These are phyloP conservation scores for Ascochyta viciae-villosae DNA, from an alignment of 2,329 filamentous ascomycete species.

Conservation along the genomic window DNA sequence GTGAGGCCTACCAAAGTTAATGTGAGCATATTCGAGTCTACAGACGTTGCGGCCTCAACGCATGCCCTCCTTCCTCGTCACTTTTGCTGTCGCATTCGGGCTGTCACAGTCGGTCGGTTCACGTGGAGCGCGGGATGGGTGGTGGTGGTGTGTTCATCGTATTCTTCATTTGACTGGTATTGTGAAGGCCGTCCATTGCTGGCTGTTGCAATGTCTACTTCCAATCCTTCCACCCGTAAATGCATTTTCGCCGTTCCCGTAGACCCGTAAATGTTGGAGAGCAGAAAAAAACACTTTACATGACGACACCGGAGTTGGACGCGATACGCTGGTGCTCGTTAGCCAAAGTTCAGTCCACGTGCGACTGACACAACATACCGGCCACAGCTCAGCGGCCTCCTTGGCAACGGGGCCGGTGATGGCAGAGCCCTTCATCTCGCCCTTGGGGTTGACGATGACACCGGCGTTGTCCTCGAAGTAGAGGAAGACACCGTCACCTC, in stretches of 20 bases:
- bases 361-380: constrained; percentile 66
- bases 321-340: constrained; percentile 81
- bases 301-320: constrained; percentile 99
- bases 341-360: constrained; percentile 26
- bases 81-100: background rate
- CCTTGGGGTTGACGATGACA: constrained; percentile 99
- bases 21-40: background rate
- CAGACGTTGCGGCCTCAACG: background rate
- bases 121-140: background rate
- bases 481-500: constrained; percentile 96
- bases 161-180: constrained; percentile 44
- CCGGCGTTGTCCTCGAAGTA: constrained; percentile 99
- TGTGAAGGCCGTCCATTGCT: constrained; percentile 48
- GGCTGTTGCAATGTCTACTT: constrained; percentile 45
- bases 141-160: constrained; percentile 30
- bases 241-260: constrained; percentile 51
- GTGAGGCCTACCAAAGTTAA: background rate
- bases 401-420: constrained; percentile 99
- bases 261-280: constrained; percentile 50
- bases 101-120: constrained; percentile 12
- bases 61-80: background rate
- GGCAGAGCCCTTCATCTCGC: constrained; percentile 99
- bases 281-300: constrained; percentile 71
- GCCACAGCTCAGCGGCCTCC: constrained; percentile 99
- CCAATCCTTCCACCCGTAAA: constrained; percentile 47